A percentile compares a stretch with the other conserved stretches of the same genome.
Evolutionary conservation across 2,329 filamentous ascomycete species (phyloP).

Genomic region (Xylaria hypoxylon): DNA sequence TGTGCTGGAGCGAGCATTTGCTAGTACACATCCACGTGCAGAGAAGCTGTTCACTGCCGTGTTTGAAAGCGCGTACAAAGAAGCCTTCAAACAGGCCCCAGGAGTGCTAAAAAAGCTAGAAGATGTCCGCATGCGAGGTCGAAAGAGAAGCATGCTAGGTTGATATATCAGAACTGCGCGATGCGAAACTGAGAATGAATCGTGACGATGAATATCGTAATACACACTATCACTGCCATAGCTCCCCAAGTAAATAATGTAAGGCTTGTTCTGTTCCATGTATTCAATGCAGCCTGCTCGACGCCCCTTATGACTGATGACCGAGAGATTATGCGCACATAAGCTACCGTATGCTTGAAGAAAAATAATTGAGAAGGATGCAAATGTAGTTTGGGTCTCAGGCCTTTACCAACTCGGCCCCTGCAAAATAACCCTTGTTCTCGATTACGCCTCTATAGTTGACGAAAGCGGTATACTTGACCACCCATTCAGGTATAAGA

Average conservation of each 20-base stretch:
- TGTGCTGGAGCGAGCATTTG: constrained; percentile 93
- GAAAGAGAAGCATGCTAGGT: constrained; percentile 97
- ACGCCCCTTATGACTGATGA: constrained; percentile 17
- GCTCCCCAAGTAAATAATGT: constrained; percentile 6
- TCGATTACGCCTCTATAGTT: constrained; percentile 95
- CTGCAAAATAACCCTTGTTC: constrained; percentile 97
- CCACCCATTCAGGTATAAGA: constrained; percentile 90
- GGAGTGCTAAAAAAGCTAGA: constrained; percentile 84
- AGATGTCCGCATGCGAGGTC: constrained; percentile 90
- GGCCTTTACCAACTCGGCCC: constrained; percentile 73
- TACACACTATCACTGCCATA: constrained; percentile 22
- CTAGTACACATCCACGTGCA: constrained; percentile 90
- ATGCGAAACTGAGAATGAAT: constrained; percentile 18
- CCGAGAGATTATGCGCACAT: constrained; percentile 22
- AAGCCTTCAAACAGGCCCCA: constrained; percentile 78
- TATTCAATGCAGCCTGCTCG: constrained; percentile 35
- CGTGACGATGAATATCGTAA: constrained; percentile 27
- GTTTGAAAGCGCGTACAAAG: constrained; percentile 75
- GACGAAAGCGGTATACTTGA: constrained; percentile 96
- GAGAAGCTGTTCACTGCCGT: constrained; percentile 81
- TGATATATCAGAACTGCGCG: constrained; percentile 53
- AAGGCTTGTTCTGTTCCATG: constrained; percentile 22
- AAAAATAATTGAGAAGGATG: constrained; percentile 1
- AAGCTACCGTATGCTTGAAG: constrained; percentile 10
- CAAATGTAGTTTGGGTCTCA: constrained; percentile 10